Evolutionary conservation across 2,329 filamentous ascomycete species (phyloP).

Genomic region (Annulohypoxylon truncatum): DNA sequence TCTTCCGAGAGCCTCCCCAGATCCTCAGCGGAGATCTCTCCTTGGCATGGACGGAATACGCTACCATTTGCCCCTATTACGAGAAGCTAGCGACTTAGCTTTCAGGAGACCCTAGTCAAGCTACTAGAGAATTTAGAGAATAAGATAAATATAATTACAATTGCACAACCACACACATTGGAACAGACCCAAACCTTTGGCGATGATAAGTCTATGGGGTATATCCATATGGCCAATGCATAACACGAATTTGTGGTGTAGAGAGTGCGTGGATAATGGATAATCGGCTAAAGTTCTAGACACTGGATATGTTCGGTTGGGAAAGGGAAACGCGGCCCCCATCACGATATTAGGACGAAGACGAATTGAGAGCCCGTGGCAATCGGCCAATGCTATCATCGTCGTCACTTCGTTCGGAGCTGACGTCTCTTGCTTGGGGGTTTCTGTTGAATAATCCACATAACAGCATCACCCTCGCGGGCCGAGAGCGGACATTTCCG

Average conservation of each 20-base stretch:
- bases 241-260: slow-evolving; percentile 16
- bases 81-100: slow-evolving; percentile 2
- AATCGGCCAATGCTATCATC: slow-evolving; percentile 20
- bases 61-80: slow-evolving; percentile 27
- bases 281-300: slow-evolving; percentile 20
- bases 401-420: slow-evolving; percentile 13
- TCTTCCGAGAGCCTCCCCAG: slow-evolving; percentile 28
- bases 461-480: slow-evolving; percentile 4
- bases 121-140: slow-evolving; percentile 1
- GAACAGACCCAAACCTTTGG: slow-evolving; percentile 5
- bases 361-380: slow-evolving; percentile 10
- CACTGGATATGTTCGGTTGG: not conserved
- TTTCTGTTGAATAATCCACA: slow-evolving; percentile 6
- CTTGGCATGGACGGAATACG: slow-evolving; percentile 36
- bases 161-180: slow-evolving; percentile 1
- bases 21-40: slow-evolving; percentile 38
- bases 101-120: slow-evolving; percentile 4
- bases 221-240: slow-evolving; percentile 3
- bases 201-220: slow-evolving; percentile 7
- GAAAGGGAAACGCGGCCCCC: slow-evolving; percentile 7
- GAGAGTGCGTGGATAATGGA: slow-evolving; percentile 21
- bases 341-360: slow-evolving; percentile 5
- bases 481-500: not conserved
- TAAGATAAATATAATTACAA: not conserved
- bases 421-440: slow-evolving; percentile 10